Evolutionary conservation across 495 filamentous ascomycete species (phyloP), one percentile per base, ranked within the genome.

Genomic region (Lasiosphaeriaceae sp.): DNA sequence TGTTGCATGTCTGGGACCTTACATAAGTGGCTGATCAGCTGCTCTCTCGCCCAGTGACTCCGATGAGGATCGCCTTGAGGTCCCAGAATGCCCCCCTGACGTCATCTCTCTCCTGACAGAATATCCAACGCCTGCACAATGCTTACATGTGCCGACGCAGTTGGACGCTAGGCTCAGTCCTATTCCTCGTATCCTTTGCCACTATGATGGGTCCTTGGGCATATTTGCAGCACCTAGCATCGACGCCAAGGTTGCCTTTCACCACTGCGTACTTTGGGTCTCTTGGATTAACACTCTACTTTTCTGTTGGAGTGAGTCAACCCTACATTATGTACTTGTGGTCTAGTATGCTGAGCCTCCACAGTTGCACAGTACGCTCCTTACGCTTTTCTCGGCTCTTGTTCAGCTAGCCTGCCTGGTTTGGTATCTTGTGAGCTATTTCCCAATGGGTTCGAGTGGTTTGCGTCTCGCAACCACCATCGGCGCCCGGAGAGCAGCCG

Each of bases 371-470:
- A 88, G 73, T 63, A 88, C 87, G 24, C 64, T 93, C 62, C 84
- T 97, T 57, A 96, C 94, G 24, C 75, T 97, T 31, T 71, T 97
- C 60, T 86, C 90, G 21, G 84, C 89, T 48, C 79, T 97, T 60
- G 75, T 89, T 64, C 94, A 98, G 69, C 74, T 97, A 50, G 86
- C 83, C 50, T 86, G 86, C 50, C 78, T 97, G 46, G 56, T 92
- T 24, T 98, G 94, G 93, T 97, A 97, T 74, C 78, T 96, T 11
- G 87, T 98, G 72, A 94, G 89, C 74, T 98, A 98, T 76, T 98
- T 98, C 70, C 94, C 94, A 2, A 96, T 97, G 92, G 94, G 94
- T 22, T 89, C 88, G 49, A 90, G 84, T 49, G 90, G 93, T 19
- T 73, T 97, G 59, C 86, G 92, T 60, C 87, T 96, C 62, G 91